Conservation (phyloP, 2,329 filamentous ascomycete species). For the Corniculantispora saksenae region DNA sequence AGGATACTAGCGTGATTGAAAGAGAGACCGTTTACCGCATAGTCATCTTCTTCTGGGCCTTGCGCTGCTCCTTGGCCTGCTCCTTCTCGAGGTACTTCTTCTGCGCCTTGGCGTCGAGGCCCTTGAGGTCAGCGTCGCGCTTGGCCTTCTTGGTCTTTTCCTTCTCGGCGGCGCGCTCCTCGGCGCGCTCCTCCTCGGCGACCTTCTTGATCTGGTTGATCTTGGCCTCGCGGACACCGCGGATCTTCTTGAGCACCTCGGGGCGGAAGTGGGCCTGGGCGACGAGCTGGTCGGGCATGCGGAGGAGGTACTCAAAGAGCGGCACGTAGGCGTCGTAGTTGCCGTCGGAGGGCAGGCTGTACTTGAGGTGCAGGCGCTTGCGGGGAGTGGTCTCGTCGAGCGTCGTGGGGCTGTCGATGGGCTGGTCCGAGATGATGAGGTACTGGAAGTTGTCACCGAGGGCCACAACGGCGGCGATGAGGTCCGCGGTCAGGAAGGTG, state of each 20-base stretch:
- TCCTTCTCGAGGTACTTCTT: slow-evolving; percentile 84
- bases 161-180: slow-evolving; percentile 71
- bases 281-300: slow-evolving; percentile 80
- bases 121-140: slow-evolving; percentile 77
- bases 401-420: slow-evolving; percentile 79
- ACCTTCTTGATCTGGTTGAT: slow-evolving; percentile 76
- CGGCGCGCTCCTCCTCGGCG: slow-evolving; percentile 77
- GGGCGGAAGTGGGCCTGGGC: slow-evolving; percentile 80
- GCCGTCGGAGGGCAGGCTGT: slow-evolving; percentile 65
- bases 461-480: slow-evolving; percentile 74
- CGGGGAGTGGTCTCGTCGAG: slow-evolving; percentile 77
- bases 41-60: slow-evolving; percentile 56
- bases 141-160: slow-evolving; percentile 84
- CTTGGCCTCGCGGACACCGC: slow-evolving; percentile 75
- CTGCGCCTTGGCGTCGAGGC: slow-evolving; percentile 78
- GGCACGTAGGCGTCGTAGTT: slow-evolving; percentile 68
- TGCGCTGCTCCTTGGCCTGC: slow-evolving; percentile 69
- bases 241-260: slow-evolving; percentile 85
- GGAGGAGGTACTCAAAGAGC: slow-evolving; percentile 79
- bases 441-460: slow-evolving; percentile 82
- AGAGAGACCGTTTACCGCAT: slow-evolving; percentile 34
- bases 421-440: slow-evolving; percentile 86
- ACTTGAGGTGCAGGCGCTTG: slow-evolving; percentile 84
- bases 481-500: slow-evolving; percentile 79
- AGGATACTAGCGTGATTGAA: not conserved